These are phyloP conservation scores for Penicillium sp. DNA, from an alignment of 2,329 filamentous ascomycete genomes.

Conservation along the genomic window DNA sequence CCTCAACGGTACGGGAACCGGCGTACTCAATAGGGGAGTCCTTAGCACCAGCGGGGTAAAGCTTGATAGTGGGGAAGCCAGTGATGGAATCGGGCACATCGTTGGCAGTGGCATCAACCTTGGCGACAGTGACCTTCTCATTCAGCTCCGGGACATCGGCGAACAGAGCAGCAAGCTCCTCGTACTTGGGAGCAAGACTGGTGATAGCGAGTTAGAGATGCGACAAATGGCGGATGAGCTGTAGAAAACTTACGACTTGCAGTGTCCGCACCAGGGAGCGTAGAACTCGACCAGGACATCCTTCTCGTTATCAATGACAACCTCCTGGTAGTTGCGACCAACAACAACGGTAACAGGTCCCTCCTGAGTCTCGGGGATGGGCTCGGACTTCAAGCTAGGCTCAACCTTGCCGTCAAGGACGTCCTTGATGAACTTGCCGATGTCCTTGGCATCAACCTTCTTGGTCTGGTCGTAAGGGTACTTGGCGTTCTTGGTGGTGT, in stretches of 20 bases:
- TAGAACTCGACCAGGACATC: constrained; percentile 98
- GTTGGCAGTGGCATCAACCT: constrained; percentile 93
- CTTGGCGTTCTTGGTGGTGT: constrained; percentile 90
- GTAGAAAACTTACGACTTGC: constrained; percentile 49
- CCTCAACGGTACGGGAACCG: constrained; percentile 80
- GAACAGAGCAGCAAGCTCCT: constrained; percentile 54
- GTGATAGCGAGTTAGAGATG: constrained; percentile 1
- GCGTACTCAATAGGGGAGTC: constrained; percentile 73
- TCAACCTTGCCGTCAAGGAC: constrained; percentile 80
- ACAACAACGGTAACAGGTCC: constrained; percentile 80
- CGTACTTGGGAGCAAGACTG: constrained; percentile 58
- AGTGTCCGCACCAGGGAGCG: constrained; percentile 71
- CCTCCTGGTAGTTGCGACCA: constrained; percentile 82
- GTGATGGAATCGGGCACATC: constrained; percentile 94
- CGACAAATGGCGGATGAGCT: background rate
- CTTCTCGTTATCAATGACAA: constrained; percentile 89
- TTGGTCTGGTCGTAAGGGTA: constrained; percentile 83
- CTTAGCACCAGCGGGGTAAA: constrained; percentile 88
- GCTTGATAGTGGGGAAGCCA: constrained; percentile 98
- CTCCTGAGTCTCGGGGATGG: constrained; percentile 86
- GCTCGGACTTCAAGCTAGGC: constrained; percentile 97
- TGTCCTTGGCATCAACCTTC: constrained; percentile 63
- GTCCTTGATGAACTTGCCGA: constrained; percentile 75
- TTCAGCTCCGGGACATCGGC: constrained; percentile 41
- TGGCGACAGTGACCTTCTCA: constrained; percentile 61